Evolutionary conservation across 2,329 filamentous ascomycete genomes (phyloP), one percentile per base, ranked within the genome.

Genomic region (Colletotrichum agaves): DNA sequence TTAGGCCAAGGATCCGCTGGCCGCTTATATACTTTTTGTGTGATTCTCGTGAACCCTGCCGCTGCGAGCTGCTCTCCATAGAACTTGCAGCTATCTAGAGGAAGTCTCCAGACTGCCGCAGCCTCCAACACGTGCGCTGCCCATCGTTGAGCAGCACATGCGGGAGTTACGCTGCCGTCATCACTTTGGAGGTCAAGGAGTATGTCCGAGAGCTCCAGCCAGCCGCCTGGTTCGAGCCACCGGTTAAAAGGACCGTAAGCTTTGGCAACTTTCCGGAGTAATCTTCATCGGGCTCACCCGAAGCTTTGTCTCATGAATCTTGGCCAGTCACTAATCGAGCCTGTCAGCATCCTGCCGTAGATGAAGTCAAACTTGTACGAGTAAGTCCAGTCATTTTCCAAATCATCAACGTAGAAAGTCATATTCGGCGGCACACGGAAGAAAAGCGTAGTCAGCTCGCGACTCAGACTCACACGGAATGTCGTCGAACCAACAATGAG

Each of bases 11-110:
- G 73, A 70, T 83, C 85, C 37, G 79, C 79, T 0, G 86, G 85
- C 76, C 85, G 82, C 73, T 82, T 84, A 71, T 79, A 84, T 5
- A 83, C 72, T 2, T 79, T 75, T 72, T 87, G 82, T 0, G 75
- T 75, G 0, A 89, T 81, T 61, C 87, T 81, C 49, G 79, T 76
- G 69, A 89, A 89, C 0, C 87, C 87, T 0, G 82, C 85, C 12
- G 84, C 82, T 3, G 77, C 75, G 71, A 88, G 78, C 61, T 81
- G 79, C 46, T 78, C 74, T 57, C 74, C 75, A 41, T 79, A 78
- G 0, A 63, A 44, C 0, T 71, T 70, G 2, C 72, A 75, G 44
- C 76, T 78, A 43, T 75, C 70, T 0, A 75, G 70, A 1, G 75
- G 71, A 1, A 78, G 74, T 1, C 75, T 74, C 15, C 79, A 69